Percentiles rank a stretch among this genome's conserved stretches.
phyloP scores from a whole-genome alignment of 2,329 filamentous ascomycete genomes.

The Fusarium globosum region DNA sequence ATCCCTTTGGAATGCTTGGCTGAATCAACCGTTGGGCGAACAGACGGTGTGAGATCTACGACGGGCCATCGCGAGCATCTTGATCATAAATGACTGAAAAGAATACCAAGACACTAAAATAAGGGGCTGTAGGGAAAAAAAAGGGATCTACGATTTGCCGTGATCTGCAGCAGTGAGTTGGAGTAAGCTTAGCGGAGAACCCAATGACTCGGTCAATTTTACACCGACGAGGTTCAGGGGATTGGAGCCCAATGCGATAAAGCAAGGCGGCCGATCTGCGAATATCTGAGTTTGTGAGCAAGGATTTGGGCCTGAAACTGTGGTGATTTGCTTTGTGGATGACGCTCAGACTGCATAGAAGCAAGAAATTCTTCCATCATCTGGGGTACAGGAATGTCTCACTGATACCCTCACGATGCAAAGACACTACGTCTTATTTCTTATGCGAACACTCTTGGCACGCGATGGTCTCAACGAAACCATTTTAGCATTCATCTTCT shows the following conservation, averaged over 20 bases:
- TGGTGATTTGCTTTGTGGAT: neutral
- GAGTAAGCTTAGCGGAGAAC: neutral
- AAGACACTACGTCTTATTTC: neutral
- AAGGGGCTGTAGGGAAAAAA: neutral
- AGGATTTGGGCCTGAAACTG: neutral
- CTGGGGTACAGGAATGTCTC: neutral
- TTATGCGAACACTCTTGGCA: neutral
- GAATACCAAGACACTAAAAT: neutral
- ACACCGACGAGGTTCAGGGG: constrained; percentile 3
- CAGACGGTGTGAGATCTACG: neutral
- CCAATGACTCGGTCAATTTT: constrained; percentile 8
- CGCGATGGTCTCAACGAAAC: fast-evolving
- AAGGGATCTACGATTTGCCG: neutral
- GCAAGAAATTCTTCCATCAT: neutral
- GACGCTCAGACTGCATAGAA: neutral
- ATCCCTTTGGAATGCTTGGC: neutral
- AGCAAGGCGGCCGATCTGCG: neutral
- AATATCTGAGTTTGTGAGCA: neutral
- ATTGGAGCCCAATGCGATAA: neutral
- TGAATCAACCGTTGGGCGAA: neutral
- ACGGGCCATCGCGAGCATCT: neutral
- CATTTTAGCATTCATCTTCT: neutral
- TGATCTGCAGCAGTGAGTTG: constrained; percentile 2
- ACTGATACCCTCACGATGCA: neutral
- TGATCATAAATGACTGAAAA: constrained; percentile 5